Evolutionary conservation across 768 basidiomycete genomes (phyloP).

Genomic region (Auricularia sp.): DNA sequence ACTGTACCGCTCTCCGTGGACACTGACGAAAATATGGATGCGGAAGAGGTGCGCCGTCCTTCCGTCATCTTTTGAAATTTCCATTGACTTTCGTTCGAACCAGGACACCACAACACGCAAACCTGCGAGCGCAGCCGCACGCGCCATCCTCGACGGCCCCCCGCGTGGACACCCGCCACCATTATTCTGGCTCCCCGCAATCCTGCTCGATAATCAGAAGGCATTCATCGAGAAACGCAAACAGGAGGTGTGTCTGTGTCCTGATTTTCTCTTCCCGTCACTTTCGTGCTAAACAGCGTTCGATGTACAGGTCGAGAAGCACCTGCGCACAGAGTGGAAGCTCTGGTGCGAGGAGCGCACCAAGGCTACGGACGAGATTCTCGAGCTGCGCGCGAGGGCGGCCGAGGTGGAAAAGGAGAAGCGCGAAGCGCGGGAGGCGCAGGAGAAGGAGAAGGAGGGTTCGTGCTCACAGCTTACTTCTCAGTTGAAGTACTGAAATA

Average conservation of each 20-base stretch:
- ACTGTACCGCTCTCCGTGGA: conserved; percentile 27
- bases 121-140: background rate
- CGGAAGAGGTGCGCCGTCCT: conserved; percentile 12
- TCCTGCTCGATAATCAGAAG: conserved; percentile 61
- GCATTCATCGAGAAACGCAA: conserved; percentile 53
- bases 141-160: background rate
- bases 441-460: conserved; percentile 27
- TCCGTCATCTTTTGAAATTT: conserved; percentile 17
- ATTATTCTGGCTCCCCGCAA: conserved; percentile 64
- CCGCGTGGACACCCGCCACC: conserved; percentile 32
- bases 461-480: background rate
- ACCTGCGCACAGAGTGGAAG: conserved; percentile 59
- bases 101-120: conserved; percentile 47
- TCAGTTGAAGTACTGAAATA: conserved; percentile 2
- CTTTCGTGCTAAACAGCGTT: background rate
- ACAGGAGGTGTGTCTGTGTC: conserved; percentile 39
- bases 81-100: conserved; percentile 32
- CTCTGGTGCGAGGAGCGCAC: conserved; percentile 52
- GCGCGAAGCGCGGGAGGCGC: conserved; percentile 29
- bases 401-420: conserved; percentile 47
- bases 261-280: background rate
- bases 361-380: conserved; percentile 51
- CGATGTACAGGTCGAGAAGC: conserved; percentile 42
- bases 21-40: conserved; percentile 20
- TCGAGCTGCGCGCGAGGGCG: conserved; percentile 50